Conservation (phyloP, 805 yeast genomes). For the Candida germanica region DNA sequence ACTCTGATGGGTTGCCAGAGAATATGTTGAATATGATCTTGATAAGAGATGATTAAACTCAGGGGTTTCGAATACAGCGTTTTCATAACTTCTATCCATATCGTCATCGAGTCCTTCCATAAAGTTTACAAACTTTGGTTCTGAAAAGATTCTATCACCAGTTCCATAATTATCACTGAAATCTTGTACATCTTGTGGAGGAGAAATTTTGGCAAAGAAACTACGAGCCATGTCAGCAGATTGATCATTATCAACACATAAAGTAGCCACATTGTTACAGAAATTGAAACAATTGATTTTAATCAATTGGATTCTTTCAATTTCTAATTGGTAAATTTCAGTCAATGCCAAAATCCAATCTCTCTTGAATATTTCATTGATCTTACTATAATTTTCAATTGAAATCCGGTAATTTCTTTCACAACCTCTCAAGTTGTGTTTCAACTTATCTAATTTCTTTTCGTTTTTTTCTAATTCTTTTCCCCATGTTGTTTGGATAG, state of each 20-base stretch:
- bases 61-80: conserved; percentile 33
- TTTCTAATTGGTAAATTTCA: conserved; percentile 64
- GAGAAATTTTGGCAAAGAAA: conserved; percentile 64
- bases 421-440: conserved; percentile 35
- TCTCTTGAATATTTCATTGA: conserved; percentile 60
- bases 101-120: conserved; percentile 34
- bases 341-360: conserved; percentile 70
- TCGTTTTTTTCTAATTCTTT: conserved; percentile 64
- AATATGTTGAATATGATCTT: conserved; percentile 26
- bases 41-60: conserved; percentile 26
- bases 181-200: conserved; percentile 52
- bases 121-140: conserved; percentile 64
- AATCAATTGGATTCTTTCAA: conserved; percentile 65
- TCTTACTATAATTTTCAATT: conserved; percentile 50
- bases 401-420: conserved; percentile 59
- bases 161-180: conserved; percentile 59
- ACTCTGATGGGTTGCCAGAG: conserved; percentile 16
- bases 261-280: conserved; percentile 68
- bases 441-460: conserved; percentile 50
- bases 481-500: conserved; percentile 68
- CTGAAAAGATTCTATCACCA: conserved; percentile 56
- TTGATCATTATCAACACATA: conserved; percentile 77
- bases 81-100: conserved; percentile 16
- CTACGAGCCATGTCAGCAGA: conserved; percentile 70
- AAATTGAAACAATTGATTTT: conserved; percentile 75